Conservation (phyloP, 73 alveolate genomes). For the Paramecium tetraurelia region DNA sequence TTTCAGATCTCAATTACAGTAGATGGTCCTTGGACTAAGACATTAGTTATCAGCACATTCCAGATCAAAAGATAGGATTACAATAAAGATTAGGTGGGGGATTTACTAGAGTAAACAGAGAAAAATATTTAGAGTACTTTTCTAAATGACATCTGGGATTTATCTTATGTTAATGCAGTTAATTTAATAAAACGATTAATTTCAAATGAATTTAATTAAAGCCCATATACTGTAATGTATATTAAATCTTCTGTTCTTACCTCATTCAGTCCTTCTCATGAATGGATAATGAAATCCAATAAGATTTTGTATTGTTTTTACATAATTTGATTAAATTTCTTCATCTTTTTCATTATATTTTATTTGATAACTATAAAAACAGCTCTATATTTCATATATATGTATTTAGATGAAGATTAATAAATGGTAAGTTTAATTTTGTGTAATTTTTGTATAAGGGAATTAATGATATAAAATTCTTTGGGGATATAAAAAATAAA, state of each 20-base stretch:
- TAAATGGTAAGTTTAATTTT: too few relatives aligned
- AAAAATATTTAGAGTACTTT: background rate
- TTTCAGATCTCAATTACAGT: slow-evolving; percentile 13
- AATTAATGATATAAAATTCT: background rate
- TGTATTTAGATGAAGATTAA: too few relatives aligned
- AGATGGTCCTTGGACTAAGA: background rate
- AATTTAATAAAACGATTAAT: background rate
- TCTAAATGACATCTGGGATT: background rate
- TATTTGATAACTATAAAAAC: too few relatives aligned
- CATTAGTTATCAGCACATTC: background rate
- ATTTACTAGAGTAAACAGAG: background rate
- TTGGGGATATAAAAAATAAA: background rate
- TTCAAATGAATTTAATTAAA: background rate
- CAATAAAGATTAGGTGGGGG: slow-evolving; percentile 16
- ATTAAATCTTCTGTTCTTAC: background rate
- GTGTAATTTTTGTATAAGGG: too few relatives aligned
- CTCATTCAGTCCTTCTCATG: background rate
- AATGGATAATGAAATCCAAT: too few relatives aligned
- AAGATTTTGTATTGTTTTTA: too few relatives aligned
- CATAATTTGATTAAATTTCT: too few relatives aligned
- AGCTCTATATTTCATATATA: too few relatives aligned
- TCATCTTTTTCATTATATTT: too few relatives aligned
- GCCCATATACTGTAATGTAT: too few relatives aligned
- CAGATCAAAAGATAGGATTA: background rate
- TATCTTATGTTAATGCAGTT: background rate